Percentiles rank a stretch among this genome's conserved stretches.
These are phyloP conservation scores for Saturnispora serradocipensis DNA, from an alignment of 805 yeast species.

Conservation along the genomic window DNA sequence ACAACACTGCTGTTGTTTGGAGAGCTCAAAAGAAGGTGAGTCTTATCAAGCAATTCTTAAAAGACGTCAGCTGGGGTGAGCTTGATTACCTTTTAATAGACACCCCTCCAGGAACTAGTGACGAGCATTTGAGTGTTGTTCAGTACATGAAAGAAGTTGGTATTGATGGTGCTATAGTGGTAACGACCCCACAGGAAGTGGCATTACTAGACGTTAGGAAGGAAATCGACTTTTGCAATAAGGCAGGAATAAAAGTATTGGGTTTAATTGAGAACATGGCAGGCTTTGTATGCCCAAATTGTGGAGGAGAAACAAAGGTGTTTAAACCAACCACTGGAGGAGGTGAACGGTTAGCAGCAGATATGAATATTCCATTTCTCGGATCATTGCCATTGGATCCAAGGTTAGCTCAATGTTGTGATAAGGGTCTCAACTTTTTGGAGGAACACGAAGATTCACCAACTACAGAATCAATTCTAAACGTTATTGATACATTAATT, in stretches of 20 bases:
- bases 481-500: conserved; percentile 54
- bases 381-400: conserved; percentile 97
- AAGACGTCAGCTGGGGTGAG: conserved; percentile 93
- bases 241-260: conserved; percentile 75
- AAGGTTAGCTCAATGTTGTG: conserved; percentile 83
- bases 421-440: conserved; percentile 73
- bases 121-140: conserved; percentile 88
- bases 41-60: conserved; percentile 83
- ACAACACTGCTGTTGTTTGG: conserved; percentile 94
- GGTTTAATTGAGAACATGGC: conserved; percentile 98
- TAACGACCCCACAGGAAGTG: conserved; percentile 97
- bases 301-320: conserved; percentile 82
- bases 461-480: conserved; percentile 75
- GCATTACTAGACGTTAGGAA: conserved; percentile 91
- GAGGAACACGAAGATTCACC: conserved; percentile 88
- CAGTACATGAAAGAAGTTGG: conserved; percentile 83
- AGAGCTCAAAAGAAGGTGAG: conserved; percentile 95
- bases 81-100: conserved; percentile 84
- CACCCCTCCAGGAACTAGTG: conserved; percentile 98
- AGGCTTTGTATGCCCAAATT: conserved; percentile 94
- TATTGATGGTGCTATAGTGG: conserved; percentile 88
- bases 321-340: conserved; percentile 98
- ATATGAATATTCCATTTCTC: conserved; percentile 64
- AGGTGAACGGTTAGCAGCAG: conserved; percentile 76
- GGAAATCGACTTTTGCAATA: conserved; percentile 89